Evolutionary conservation across 1,284 basidiomycete species (phyloP), one percentile per base, ranked within the genome.

Genomic region (Gymnopus androsaceus): DNA sequence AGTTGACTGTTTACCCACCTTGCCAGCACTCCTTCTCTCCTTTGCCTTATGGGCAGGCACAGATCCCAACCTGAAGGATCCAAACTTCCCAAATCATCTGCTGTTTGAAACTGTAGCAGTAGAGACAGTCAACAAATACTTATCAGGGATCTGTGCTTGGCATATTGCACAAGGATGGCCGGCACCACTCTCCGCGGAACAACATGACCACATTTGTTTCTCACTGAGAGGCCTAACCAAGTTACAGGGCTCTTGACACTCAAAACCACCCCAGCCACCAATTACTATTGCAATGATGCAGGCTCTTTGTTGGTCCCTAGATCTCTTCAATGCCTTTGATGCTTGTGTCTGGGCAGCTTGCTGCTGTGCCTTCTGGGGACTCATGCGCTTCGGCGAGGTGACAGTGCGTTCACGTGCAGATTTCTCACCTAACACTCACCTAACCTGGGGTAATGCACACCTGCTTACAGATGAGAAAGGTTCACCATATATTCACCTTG

Each of bases 161-260:
- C 74, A 76, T 55, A 47, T 74, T 0, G 68, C 62, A 0, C 74
- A 75, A 59, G 73, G 71, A 0, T 75, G 72, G 72, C 67, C 66
- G 19, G 64, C 36, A 9, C 69, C 64, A 3, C 60, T 62, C 15
- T 63, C 59, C 0, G 61, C 66, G 2, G 53, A 56, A 4, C 56
- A 69, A 8, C 48, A 38, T 1, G 51, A 54, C 1, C 53, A 51
- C 1, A 71, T 75, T 27, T 56, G 63, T 8, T 71, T 61, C 61
- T 70, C 67, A 0, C 51, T 73, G 2, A 60, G 68, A 0, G 71
- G 72, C 3, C 46, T 73, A 3, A 63, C 42, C 3, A 66, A 64
- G 40, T 27, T 70, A 0, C 66, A 69, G 52, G 56, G 42, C 1
- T 37, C 44, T 0, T 17, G 44, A 1, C 64, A 66, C 1, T 46